Base-by-base conservation (phyloP, 2,329 filamentous ascomycete species). In the Trichoderma lentiforme region DNA sequence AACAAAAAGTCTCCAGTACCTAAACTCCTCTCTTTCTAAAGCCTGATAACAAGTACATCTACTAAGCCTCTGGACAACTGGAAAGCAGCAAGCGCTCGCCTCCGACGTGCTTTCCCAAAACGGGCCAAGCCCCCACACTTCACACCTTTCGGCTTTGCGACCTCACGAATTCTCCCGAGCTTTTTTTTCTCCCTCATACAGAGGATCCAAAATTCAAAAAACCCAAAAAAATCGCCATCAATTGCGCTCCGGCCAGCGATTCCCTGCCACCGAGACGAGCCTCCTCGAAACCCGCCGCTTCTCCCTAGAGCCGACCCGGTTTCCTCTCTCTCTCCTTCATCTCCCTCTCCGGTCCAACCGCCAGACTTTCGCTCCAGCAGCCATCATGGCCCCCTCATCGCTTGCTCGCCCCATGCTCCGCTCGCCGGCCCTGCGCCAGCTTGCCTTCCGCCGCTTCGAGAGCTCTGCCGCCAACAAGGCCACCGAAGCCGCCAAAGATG, bases 361-460 rank as follows among this genome's bases (percentile, higher is more conserved):
- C 61, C 21, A 32, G 56, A 51, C 14, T 58, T 58, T 11, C 28
- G 15, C 60, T 67, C 18, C 60, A 61, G 28, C 14, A 71, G 57
- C 72, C 67, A 79, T 78, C 66, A 79, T 78, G 79, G 76, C 78
- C 76, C 77, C 80, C 76, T 77, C 78, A 75, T 78, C 78, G 71
- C 81, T 82, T 78, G 80, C 82, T 70, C 84, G 84, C 74, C 84
- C 83, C 72, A 77, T 84, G 78, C 79, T 84, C 78, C 84, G 85
- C 80, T 82, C 84, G 75, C 81, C 83, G 75, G 81, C 80, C 78
- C 77, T 87, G 81, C 80, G 82, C 64, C 72, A 71, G 78, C 78
- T 83, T 75, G 82, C 83, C 79, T 82, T 84, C 80, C 86, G 86
- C 78, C 88, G 89, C 79, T 88, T 89, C 84, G 86, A 91, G 83